A percentile compares a stretch with the other conserved stretches of the same genome.
Conservation (phyloP, 352 stramenopile genomes). For the Pythium angustatum region DNA sequence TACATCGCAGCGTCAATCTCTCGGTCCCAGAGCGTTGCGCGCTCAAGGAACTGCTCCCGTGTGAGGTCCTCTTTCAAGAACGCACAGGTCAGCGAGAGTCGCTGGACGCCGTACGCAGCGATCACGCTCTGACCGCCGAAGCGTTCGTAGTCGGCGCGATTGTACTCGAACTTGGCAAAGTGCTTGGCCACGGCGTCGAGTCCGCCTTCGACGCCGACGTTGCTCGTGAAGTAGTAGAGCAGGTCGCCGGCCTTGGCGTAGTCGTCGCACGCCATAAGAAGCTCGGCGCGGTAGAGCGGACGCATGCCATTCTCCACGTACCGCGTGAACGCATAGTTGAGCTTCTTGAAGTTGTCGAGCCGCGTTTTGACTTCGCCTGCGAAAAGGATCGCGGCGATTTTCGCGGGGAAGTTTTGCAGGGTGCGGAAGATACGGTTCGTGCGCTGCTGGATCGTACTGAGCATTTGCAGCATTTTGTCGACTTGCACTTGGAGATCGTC, state of each 20-base stretch:
- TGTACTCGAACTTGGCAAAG: slow-evolving; percentile 3
- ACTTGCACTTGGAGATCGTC: slow-evolving; percentile 2
- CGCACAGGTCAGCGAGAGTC: slow-evolving; percentile 13
- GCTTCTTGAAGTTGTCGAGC: slow-evolving; percentile 17
- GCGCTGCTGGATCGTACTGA: slow-evolving; percentile 11
- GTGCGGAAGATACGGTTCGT: slow-evolving; percentile 16
- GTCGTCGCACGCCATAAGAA: slow-evolving; percentile 1
- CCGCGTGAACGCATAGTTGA: slow-evolving; percentile 16
- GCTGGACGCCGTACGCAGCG: slow-evolving; percentile 12
- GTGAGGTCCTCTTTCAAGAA: slow-evolving; percentile 7
- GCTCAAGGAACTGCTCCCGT: slow-evolving; percentile 5
- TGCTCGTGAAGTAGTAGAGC: slow-evolving; percentile 10
- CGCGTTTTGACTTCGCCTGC: slow-evolving; percentile 2
- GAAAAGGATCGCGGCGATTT: neutral
- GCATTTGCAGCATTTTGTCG: slow-evolving; percentile 14
- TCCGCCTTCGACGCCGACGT: slow-evolving; percentile 5
- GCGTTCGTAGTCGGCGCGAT: slow-evolving; percentile 5
- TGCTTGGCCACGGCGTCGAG: slow-evolving; percentile 7
- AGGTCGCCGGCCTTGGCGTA: slow-evolving; percentile 15
- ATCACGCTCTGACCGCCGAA: slow-evolving; percentile 15
- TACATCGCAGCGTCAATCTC: slow-evolving; percentile 12
- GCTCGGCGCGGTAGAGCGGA: slow-evolving; percentile 5
- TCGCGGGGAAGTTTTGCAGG: slow-evolving; percentile 7
- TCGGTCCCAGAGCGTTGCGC: slow-evolving; percentile 1
- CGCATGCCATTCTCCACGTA: slow-evolving; percentile 13